These are phyloP conservation scores for Dispira simplex DNA, from an alignment of 192 early-diverging fungal genomes.

Conservation along the genomic window DNA sequence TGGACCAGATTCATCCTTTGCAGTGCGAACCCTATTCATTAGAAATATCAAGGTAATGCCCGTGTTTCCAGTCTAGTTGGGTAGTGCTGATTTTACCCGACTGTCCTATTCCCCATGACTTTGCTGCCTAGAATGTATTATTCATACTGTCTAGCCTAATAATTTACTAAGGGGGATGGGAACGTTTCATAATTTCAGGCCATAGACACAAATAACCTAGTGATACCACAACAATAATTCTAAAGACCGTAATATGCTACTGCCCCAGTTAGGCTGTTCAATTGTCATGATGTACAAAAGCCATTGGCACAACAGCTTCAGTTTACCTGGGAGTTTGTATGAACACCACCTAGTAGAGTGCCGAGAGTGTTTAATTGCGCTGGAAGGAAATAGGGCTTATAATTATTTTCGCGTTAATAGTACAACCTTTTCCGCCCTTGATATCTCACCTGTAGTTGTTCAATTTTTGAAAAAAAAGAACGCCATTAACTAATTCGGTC, in stretches of 20 bases:
- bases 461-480: not conserved
- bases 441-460: not conserved
- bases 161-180: not conserved
- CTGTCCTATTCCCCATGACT: no score
- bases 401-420: no score
- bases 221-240: not conserved
- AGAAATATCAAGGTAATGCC: conserved; percentile 9
- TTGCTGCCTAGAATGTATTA: no score
- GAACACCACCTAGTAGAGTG: no score
- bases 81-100: not conserved
- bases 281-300: no score
- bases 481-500: not conserved
- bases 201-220: not conserved
- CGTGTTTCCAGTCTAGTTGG: not conserved
- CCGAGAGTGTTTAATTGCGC: no score
- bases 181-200: not conserved
- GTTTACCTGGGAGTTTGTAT: no score
- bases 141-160: not conserved
- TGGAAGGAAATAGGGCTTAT: no score
- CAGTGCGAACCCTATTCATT: conserved; percentile 2
- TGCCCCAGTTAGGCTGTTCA: no score
- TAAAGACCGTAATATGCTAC: no score
- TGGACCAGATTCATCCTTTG: no score
- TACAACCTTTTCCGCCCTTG: not conserved
- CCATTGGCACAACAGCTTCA: no score